Conservation (phyloP, 345 rosid species). For the Sapria himalayana region DNA sequence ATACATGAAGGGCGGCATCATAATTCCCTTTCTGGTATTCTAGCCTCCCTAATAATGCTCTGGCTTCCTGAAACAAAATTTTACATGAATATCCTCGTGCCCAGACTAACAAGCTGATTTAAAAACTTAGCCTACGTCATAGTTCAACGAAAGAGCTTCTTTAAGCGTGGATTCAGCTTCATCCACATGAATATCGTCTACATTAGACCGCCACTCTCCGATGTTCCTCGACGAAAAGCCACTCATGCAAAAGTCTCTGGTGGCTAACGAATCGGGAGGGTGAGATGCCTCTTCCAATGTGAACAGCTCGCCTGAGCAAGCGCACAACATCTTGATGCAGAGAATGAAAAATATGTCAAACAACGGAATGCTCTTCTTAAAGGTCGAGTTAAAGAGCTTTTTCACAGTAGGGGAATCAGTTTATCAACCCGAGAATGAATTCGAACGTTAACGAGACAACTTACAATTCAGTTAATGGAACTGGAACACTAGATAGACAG, state of each 20-base stretch:
- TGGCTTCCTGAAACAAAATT: slow-evolving; percentile 53
- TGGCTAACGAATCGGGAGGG: slow-evolving; percentile 85
- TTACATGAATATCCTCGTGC: too few relatives aligned
- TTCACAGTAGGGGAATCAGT: too few relatives aligned
- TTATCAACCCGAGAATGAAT: too few relatives aligned
- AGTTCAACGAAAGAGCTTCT: slow-evolving; percentile 91
- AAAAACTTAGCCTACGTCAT: slow-evolving; percentile 36
- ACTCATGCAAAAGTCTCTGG: slow-evolving; percentile 80
- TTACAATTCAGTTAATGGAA: too few relatives aligned
- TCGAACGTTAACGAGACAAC: too few relatives aligned
- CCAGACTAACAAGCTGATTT: background rate
- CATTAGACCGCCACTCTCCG: slow-evolving; percentile 63
- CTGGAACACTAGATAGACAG: too few relatives aligned
- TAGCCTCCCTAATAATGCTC: slow-evolving; percentile 85
- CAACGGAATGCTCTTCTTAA: too few relatives aligned
- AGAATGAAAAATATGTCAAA: too few relatives aligned
- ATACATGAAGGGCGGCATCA: slow-evolving; percentile 90
- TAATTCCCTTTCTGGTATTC: slow-evolving; percentile 83
- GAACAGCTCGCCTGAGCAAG: slow-evolving; percentile 94
- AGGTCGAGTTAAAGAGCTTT: too few relatives aligned
- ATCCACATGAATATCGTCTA: slow-evolving; percentile 66
- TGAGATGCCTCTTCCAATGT: slow-evolving; percentile 68
- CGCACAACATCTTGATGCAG: slow-evolving; percentile 88
- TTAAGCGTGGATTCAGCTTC: slow-evolving; percentile 90
- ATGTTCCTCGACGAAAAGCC: slow-evolving; percentile 55